Conservation (phyloP, 495 filamentous ascomycete species). For the Emericellopsis terricola region DNA sequence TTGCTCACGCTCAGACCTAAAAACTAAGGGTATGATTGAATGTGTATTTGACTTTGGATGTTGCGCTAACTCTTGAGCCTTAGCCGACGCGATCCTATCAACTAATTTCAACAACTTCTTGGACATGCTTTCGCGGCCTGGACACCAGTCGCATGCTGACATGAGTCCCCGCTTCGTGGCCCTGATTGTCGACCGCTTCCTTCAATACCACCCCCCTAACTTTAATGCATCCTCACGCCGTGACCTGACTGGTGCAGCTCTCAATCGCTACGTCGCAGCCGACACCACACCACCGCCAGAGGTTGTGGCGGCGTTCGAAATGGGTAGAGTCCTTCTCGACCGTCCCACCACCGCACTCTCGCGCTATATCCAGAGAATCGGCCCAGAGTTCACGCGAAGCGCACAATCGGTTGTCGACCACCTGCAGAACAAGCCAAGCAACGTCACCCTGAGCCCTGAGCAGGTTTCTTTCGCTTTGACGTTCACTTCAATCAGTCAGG, state of each 20-base stretch:
- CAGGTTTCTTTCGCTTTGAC: constrained; percentile 69
- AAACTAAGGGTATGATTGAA: constrained; percentile 56
- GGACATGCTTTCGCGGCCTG: constrained; percentile 41
- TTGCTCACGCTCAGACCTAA: constrained; percentile 57
- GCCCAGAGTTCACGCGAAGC: constrained; percentile 36
- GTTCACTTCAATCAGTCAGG: constrained; percentile 53
- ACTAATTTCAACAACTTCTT: constrained; percentile 60
- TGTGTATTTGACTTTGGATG: constrained; percentile 10
- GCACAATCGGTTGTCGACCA: constrained; percentile 30
- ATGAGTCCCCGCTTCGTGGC: constrained; percentile 48
- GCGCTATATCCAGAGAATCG: constrained; percentile 57
- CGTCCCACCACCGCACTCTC: constrained; percentile 49
- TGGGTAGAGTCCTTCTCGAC: constrained; percentile 46
- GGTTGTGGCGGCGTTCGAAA: constrained; percentile 53
- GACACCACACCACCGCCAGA: constrained; percentile 46
- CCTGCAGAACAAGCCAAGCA: constrained; percentile 45
- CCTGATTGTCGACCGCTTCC: constrained; percentile 61
- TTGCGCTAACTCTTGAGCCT: neutral
- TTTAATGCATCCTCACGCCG: constrained; percentile 59
- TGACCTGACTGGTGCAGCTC: constrained; percentile 46
- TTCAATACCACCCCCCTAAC: constrained; percentile 62
- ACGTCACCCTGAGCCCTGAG: constrained; percentile 55
- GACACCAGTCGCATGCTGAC: constrained; percentile 39
- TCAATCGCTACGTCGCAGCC: constrained; percentile 45
- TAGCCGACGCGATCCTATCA: constrained; percentile 69